These are phyloP conservation scores for Phyllostachys edulis DNA, from an alignment of 176 grass and related monocot genomes.

Conservation along the genomic window DNA sequence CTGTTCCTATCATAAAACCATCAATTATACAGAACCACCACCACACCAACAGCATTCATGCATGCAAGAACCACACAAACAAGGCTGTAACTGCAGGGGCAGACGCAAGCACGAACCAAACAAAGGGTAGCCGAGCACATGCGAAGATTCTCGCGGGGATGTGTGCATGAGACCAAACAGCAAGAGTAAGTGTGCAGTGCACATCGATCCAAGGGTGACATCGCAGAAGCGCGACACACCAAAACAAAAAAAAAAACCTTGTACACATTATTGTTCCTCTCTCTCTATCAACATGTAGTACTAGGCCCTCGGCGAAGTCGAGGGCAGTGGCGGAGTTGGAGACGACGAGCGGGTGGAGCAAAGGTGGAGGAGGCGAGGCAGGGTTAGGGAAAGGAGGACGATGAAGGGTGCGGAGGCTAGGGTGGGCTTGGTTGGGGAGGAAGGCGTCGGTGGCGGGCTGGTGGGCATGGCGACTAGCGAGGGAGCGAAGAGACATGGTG, in stretches of 20 bases:
- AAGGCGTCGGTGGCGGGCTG: background rate
- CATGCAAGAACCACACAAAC: background rate
- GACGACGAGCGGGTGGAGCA: slow-evolving; percentile 23
- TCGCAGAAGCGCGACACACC: background rate
- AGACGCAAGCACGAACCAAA: slow-evolving; percentile 9
- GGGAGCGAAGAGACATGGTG: slow-evolving; percentile 39
- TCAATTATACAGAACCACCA: background rate
- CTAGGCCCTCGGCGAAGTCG: slow-evolving; percentile 15
- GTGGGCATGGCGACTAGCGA: background rate
- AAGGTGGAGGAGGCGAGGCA: slow-evolving; percentile 6
- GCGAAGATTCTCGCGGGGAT: slow-evolving; percentile 32
- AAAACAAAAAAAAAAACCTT: background rate
- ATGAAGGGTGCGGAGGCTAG: slow-evolving; percentile 1
- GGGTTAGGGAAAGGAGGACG: slow-evolving; percentile 23
- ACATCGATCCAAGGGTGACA: background rate
- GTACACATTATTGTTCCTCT: background rate
- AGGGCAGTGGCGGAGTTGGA: slow-evolving; percentile 34
- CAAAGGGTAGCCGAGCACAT: slow-evolving; percentile 22
- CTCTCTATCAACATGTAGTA: background rate
- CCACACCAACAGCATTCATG: background rate
- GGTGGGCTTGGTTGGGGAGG: slow-evolving; percentile 22
- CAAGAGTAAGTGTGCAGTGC: background rate
- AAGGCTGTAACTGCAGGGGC: background rate
- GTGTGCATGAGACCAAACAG: slow-evolving; percentile 11
- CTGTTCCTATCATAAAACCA: slow-evolving; percentile 6